Evolutionary conservation across 345 rosid genomes (phyloP).

Genomic region (Eucalyptus pauciflora): DNA sequence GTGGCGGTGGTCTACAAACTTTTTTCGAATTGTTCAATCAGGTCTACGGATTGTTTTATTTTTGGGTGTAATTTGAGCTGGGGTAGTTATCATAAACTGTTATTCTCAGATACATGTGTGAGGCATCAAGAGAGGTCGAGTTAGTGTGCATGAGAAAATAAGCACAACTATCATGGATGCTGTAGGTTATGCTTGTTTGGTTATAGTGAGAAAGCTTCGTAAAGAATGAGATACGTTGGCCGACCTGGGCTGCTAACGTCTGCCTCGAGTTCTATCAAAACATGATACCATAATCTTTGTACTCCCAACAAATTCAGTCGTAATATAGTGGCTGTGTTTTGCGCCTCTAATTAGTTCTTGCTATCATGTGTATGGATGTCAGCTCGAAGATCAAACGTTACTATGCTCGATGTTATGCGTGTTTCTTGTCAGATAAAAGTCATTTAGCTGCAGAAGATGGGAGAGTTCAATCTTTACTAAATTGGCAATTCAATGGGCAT

Average conservation of each 20-base stretch:
- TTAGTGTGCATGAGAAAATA: not conserved
- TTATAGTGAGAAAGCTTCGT: not conserved
- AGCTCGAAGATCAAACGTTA: not conserved
- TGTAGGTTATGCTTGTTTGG: not conserved
- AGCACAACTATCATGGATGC: not conserved
- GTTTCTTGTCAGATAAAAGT: not conserved
- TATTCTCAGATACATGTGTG: not conserved
- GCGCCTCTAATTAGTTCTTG: not conserved
- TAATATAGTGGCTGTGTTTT: not conserved
- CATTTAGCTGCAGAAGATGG: not conserved
- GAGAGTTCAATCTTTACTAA: not conserved
- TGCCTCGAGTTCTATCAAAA: not conserved
- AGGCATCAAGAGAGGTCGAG: not conserved
- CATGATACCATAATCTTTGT: not conserved
- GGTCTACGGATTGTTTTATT: not conserved
- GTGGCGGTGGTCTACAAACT: not conserved
- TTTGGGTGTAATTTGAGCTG: not conserved
- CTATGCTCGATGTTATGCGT: not conserved
- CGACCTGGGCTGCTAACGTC: not conserved
- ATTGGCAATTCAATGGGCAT: not conserved
- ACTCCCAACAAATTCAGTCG: not conserved
- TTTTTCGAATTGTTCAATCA: not conserved
- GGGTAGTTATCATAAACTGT: not conserved
- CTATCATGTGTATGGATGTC: too few relatives aligned
- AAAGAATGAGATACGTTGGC: not conserved